These are phyloP conservation scores for Kodamaea sp. DNA, from an alignment of 1,139 yeast genomes.

Conservation along the genomic window DNA sequence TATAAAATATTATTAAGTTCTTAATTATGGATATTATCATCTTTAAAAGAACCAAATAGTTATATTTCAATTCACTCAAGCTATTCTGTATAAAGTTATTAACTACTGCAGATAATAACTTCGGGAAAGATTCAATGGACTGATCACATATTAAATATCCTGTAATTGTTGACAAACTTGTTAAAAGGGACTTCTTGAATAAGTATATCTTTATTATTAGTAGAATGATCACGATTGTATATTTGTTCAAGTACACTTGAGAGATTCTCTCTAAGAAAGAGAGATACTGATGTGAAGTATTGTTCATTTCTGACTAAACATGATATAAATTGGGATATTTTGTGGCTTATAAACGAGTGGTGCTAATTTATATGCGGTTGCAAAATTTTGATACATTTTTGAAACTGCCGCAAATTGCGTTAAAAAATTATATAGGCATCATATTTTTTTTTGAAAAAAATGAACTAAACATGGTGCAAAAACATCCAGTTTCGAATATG, in stretches of 20 bases:
- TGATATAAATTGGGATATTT: too few relatives aligned
- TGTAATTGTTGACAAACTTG: conserved; percentile 34
- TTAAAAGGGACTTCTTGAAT: conserved; percentile 41
- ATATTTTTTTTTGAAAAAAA: too few relatives aligned
- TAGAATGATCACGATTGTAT: conserved; percentile 44
- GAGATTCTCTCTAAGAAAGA: conserved; percentile 44
- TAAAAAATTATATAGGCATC: too few relatives aligned
- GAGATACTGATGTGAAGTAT: conserved; percentile 18
- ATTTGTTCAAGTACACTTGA: conserved; percentile 59
- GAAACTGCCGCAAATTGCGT: too few relatives aligned
- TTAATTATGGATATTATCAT: conserved; percentile 55
- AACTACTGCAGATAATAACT: conserved; percentile 50
- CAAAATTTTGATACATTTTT: too few relatives aligned
- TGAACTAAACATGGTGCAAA: too few relatives aligned
- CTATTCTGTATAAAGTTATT: conserved; percentile 30
- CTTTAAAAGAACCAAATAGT: conserved; percentile 12
- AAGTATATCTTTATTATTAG: conserved; percentile 48
- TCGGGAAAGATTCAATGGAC: conserved; percentile 48
- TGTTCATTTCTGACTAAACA: too few relatives aligned
- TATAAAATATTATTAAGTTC: conserved; percentile 55
- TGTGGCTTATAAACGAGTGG: too few relatives aligned
- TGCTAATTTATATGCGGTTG: too few relatives aligned
- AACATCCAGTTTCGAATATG: too few relatives aligned
- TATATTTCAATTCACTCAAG: conserved; percentile 8
- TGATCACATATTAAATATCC: conserved; percentile 37